Evolutionary conservation across 306 rosid species (phyloP).

Genomic region (Castanea sativa): DNA sequence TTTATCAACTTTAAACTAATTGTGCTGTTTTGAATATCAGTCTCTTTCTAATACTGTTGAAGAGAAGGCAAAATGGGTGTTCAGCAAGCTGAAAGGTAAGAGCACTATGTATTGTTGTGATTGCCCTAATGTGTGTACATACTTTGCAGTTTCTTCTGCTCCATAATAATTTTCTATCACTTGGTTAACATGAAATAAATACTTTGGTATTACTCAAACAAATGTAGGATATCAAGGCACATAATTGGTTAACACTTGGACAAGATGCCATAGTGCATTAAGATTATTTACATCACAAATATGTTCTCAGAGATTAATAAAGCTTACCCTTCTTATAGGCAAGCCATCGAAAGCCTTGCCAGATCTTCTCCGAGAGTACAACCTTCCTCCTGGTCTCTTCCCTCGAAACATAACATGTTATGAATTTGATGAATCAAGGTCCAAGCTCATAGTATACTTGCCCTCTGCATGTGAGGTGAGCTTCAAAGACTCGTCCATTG

Average conservation of each 20-base stretch:
- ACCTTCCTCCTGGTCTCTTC: conserved; percentile 36
- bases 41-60: conserved; percentile 73
- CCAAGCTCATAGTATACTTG: conserved; percentile 47
- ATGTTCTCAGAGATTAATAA: neutral
- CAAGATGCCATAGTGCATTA: neutral
- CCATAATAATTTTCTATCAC: neutral
- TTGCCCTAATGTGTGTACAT: neutral
- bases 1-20: neutral
- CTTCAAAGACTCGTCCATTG: conserved; percentile 62
- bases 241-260: neutral
- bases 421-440: conserved; percentile 49
- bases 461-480: conserved; percentile 50
- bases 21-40: conserved; percentile 37
- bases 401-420: conserved; percentile 43
- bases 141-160: neutral
- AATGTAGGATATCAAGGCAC: neutral
- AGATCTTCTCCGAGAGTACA: conserved; percentile 39
- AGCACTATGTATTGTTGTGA: neutral
- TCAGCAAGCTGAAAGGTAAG: conserved; percentile 78
- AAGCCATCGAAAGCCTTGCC: conserved; percentile 30
- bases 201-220: neutral
- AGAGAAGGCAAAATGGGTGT: conserved; percentile 77
- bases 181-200: neutral
- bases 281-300: neutral
- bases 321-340: conserved; percentile 11